phyloP scores from a whole-genome alignment of 2,329 filamentous ascomycete genomes.

The Hypoxylon sp. region DNA sequence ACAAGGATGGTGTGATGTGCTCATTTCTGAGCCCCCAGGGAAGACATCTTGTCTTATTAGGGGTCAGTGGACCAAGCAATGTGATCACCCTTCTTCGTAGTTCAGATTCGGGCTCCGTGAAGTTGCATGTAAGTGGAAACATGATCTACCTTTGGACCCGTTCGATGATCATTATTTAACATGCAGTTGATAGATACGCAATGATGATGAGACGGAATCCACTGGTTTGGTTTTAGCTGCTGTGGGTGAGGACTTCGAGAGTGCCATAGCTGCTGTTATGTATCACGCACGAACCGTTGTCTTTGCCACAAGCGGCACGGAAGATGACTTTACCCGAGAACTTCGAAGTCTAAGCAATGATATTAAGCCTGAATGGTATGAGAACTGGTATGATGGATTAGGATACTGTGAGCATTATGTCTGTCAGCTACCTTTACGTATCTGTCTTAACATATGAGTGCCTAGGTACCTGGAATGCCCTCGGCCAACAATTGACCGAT shows the following conservation, averaged over 20 bases:
- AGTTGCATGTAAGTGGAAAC: conserved; percentile 71
- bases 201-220: conserved; percentile 73
- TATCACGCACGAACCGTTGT: conserved; percentile 85
- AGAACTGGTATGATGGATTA: conserved; percentile 92
- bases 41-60: conserved; percentile 82
- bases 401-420: conserved; percentile 78
- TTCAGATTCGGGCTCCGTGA: conserved; percentile 74
- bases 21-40: conserved; percentile 83
- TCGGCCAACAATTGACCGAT: conserved; percentile 87
- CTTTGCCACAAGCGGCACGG: conserved; percentile 60
- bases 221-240: conserved; percentile 77
- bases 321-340: conserved; percentile 63
- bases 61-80: conserved; percentile 80
- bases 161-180: conserved; percentile 21
- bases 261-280: conserved; percentile 83
- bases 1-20: conserved; percentile 83
- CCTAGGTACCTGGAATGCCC: conserved; percentile 88
- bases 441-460: conserved; percentile 20
- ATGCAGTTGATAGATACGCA: conserved; percentile 65
- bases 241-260: conserved; percentile 79
- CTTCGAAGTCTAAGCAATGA: conserved; percentile 63
- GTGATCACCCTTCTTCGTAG: conserved; percentile 79
- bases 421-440: neutral
- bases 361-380: conserved; percentile 76
- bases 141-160: neutral